Conservation (phyloP, 306 rosid genomes). For the Castanopsis chinensis region DNA sequence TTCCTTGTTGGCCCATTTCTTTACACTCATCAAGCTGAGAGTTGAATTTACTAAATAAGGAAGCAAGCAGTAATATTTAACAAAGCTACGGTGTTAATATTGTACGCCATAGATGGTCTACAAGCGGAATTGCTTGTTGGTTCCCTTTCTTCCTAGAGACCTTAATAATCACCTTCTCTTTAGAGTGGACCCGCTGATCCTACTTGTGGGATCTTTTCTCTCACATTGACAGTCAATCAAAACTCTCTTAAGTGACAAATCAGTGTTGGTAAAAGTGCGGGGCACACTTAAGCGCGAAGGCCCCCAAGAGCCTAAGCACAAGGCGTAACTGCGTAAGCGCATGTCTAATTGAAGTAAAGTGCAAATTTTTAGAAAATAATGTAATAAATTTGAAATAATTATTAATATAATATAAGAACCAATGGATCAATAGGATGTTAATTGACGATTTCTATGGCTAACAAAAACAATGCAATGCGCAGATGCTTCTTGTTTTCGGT, state of each 20-base stretch:
- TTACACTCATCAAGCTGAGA: conserved; percentile 3
- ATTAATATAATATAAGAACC: too few species aligned
- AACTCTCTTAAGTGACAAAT: background rate
- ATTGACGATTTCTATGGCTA: too few species aligned
- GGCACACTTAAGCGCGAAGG: too few species aligned
- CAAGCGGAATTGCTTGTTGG: background rate
- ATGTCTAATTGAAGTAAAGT: too few species aligned
- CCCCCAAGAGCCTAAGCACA: too few species aligned
- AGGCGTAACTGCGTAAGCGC: too few species aligned
- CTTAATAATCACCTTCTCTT: background rate
- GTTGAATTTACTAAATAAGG: background rate
- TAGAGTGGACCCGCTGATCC: background rate
- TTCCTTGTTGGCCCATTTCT: conserved; percentile 12
- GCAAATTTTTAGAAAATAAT: too few species aligned
- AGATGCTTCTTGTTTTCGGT: too few species aligned
- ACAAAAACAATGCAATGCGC: too few species aligned
- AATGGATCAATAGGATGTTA: too few species aligned
- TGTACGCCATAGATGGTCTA: background rate
- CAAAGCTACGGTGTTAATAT: background rate
- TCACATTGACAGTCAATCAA: background rate
- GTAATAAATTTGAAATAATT: too few species aligned
- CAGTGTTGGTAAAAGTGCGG: too few species aligned
- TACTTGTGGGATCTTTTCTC: background rate
- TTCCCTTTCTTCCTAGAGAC: background rate
- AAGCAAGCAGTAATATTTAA: background rate